Base-by-base conservation (phyloP, 176 grass and related monocot species). In the Oryza rufipogon region DNA sequence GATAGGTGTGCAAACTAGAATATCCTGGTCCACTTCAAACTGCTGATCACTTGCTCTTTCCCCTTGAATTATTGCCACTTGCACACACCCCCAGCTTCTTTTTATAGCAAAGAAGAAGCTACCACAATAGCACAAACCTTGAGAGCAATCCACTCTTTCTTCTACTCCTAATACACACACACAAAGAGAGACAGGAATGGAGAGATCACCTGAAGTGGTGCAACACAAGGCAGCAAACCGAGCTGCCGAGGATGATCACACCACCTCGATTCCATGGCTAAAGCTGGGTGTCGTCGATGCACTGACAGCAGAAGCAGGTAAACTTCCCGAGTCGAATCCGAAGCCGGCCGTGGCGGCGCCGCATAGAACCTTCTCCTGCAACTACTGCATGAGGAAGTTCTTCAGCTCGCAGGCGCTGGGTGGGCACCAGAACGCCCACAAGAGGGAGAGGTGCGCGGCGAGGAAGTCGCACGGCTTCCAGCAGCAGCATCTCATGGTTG, bases 301-400 rank as follows among this genome's bases (percentile, higher is more conserved):
- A 66, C 68, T 70, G 14, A 79, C 33, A 75, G 76, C 72, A 14
- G 78, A 87, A 82, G 91, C 74, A 75, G 45, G 16, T 46, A 90
- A 75, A 41, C 74, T 58, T 54, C 44, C 30, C 2, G 30, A 32
- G 30, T 2, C 30, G 30, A 32, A 32, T 32, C 2, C 30, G 66
- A 88, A 94, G 73, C 11, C 89, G 7, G 74, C 87, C 5, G 74
- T 70, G 56, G 65, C 76, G 20, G 41, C 76, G 19, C 68, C 85
- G 25, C 94, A 88, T 30, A 90, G 92, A 76, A 97, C 80, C 22
- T 94, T 97, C 87, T 92, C 94, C 47, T 97, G 94, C 88, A 94
- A 97, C 83, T 97, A 91, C 85, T 97, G 91, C 89, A 92, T 90
- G 89, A 91, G 85, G 66, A 97, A 94, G 83, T 97, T 97, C 79